Evolutionary conservation across 495 filamentous ascomycete species (phyloP), one percentile per base, ranked within the genome.

Genomic region (Staphylotrichum tortipilum): DNA sequence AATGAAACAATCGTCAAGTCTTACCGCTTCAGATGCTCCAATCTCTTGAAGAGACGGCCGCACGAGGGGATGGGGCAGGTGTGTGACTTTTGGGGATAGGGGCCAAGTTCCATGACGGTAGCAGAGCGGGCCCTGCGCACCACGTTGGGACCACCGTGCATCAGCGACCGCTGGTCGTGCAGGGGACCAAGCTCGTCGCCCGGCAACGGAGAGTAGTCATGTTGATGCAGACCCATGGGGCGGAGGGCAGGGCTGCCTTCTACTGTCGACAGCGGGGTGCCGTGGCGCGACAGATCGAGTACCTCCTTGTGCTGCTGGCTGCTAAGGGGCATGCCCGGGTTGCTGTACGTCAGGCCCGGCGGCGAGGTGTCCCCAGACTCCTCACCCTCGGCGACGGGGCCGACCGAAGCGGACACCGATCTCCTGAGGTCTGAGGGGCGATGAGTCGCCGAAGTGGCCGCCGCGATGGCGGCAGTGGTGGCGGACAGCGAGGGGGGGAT

Each of bases 1-100:
- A 74, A 77, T 64, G 67, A 70, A 69, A 69, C 64, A 38, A n/a
- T 45, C 14, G 22, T 9, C 30, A 24, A 62, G 67, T 69, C 87
- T 80, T 87, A 95, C 88, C 92, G 84, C 77, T 98, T 98, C 59
- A 98, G 80, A 76, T 98, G 92, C 70, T 98, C 92, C 75, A 98
- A 80, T 63, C 92, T 83, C 82, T 98, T 98, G 78, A 98, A 98
- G 55, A 95, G 78, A 65, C 94, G 84, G 36, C 94, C 92, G 66
- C 92, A 98, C 21, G 89, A 89, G 22, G 94, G 94, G 64, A 98
- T 98, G n/a, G 92, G 92, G 72, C 92, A 98, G 8, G 89, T 95
- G 66, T 98, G 92, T 9, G 88, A 91, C 66, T 98, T 98, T 57
- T 94, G 88, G 11, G 92, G 90, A 65, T 98, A 98, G 34, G 92